Conservation (phyloP, 306 rosid species). For the Cucurbita moschata region DNA sequence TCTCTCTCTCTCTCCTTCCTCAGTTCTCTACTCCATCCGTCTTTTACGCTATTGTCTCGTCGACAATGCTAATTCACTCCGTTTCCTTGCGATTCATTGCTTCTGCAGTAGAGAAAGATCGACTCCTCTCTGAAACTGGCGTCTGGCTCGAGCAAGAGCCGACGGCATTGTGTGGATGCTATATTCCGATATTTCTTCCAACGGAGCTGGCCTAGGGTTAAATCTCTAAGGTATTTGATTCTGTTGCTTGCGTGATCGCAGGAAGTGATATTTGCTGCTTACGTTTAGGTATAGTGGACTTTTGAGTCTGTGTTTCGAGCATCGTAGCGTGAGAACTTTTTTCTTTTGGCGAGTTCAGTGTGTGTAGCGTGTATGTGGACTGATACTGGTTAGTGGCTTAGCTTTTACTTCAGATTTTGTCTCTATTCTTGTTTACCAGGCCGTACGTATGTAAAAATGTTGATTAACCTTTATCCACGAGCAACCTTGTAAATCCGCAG, state of each 20-base stretch:
- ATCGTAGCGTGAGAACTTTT: not conserved
- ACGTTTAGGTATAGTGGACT: not conserved
- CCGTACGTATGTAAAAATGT: not conserved
- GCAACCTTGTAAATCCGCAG: not conserved
- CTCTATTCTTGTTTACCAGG: not conserved
- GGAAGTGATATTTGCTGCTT: not conserved
- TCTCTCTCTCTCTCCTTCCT: no score
- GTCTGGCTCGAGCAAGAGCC: not conserved
- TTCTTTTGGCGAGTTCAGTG: not conserved
- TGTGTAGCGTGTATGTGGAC: not conserved
- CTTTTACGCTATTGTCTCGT: not conserved
- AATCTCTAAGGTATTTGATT: not conserved
- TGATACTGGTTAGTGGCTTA: not conserved
- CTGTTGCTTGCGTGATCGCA: not conserved
- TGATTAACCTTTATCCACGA: not conserved
- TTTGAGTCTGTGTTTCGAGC: not conserved
- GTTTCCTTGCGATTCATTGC: not conserved
- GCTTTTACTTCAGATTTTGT: not conserved
- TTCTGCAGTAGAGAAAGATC: not conserved
- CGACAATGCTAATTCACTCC: not conserved
- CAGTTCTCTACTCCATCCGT: not conserved
- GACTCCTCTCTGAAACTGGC: not conserved
- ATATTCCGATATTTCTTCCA: not conserved
- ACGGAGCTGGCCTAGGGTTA: conserved; percentile 3
- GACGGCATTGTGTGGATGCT: conserved; percentile 3